Base-by-base conservation (phyloP, 2,329 filamentous ascomycete species). In the Ophiostoma piceae region DNA sequence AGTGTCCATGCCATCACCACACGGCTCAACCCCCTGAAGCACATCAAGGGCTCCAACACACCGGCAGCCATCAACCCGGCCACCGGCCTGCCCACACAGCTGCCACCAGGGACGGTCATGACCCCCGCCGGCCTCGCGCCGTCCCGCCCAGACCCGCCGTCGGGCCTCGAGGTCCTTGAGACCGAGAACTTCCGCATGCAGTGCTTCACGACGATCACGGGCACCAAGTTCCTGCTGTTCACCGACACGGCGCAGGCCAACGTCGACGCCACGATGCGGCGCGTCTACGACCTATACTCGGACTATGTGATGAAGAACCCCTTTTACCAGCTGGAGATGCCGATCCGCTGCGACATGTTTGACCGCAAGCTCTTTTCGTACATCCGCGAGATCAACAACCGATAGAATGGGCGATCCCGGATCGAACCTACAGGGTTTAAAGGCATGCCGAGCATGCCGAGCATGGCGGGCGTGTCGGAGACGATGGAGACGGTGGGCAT, bases 241-340 rank as follows among this genome's bases (percentile, higher is more conserved):
- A 97, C 95, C 69, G 95, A 98, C 79, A 88, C 87, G 19, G 88
- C 92, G 73, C 94, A 96, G 82, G 87, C 89, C 67, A 96, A 96
- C 76, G 89, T 96, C 54, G 95, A 98, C 75, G 84, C 87, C 14
- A 90, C 94, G 64, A 89, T 97, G 75, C 86, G 88, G 77, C 90
- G 88, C 79, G 90, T 97, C 75, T 98, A 99, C 79, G 95, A 98
- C 79, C 82, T 98, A 68, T 99, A 98, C 82, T 87, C 92, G 67
- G 95, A 99, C 80, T 98, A 92, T 78, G 95, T 99, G 75, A 98
- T 97, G 92, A 99, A 98, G 84, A 99, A 99, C 79, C 95, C 95
- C 0, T 99, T 99, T 78, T 98, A 98, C 81, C 94, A 95, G 77
- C 84, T 97, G 70, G 95, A 99, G 82, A 99, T 98, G 94, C 95